Evolutionary conservation across 768 basidiomycete genomes (phyloP), one percentile per base, ranked within the genome.

Genomic region (Mrakia gelida): DNA sequence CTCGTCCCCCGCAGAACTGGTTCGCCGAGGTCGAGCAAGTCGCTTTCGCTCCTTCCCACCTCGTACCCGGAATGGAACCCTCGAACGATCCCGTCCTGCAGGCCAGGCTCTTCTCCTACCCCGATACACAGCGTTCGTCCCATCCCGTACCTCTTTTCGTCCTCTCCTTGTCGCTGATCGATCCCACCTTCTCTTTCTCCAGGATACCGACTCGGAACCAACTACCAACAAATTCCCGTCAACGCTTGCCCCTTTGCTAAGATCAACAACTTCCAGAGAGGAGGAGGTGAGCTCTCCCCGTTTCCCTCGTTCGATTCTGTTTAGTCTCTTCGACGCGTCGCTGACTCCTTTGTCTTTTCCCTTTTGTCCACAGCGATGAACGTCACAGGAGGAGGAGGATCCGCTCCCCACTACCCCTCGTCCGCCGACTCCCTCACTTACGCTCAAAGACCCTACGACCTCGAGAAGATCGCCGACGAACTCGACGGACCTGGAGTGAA

Each of bases 11-110:
- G n/a, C n/a, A 82, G 79, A 85, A 85, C 82, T 86, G 85, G 83
- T 49, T 86, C 82, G 78, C 80, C 84, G n/a, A n/a, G n/a, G n/a
- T n/a, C n/a, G n/a, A n/a, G n/a, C n/a, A n/a, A n/a, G 56, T 86
- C 78, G 94, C 94, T 2, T 95, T 93, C 88, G 89, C 93, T 30
- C 95, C 95, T 0, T 92, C 93, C 0, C 95, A 98, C 85, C 86
- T 90, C 71, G 84, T 96, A 15, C 93, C 92, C 1, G 95, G 94
- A 85, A 89, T 95, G 80, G 95, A 97, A 86, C 89, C 94, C 59
- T 91, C 92, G 7, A 89, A 91, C 30, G 95, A 98, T 85, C 95
- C 95, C 32, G 92, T 98, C 81, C 88, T 98, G 80, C 95, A 98
- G 84, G 91, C 92, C 30, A 92, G 95, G 75, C 89, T 97, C 70